Percentiles rank a stretch among this genome's conserved stretches.
Conservation (phyloP, 805 yeast genomes). For the Schizosaccharomyces osmophilus region DNA sequence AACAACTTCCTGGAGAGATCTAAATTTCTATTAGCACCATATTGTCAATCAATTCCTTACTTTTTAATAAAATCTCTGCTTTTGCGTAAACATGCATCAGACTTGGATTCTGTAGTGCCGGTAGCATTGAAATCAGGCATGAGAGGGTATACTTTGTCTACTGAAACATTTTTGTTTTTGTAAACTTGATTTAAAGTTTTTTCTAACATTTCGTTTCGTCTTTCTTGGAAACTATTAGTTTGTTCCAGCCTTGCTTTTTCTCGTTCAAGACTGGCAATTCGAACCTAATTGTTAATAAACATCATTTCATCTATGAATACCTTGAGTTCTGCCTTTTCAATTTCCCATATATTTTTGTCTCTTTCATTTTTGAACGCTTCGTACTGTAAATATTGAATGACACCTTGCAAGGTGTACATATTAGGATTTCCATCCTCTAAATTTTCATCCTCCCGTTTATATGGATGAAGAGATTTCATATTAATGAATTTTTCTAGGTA, state of each 20-base stretch:
- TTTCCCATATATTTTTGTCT: conserved; percentile 34
- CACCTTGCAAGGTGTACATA: conserved; percentile 18
- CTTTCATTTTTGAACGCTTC: conserved; percentile 40
- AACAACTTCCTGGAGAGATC: conserved; percentile 11
- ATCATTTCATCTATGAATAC: conserved; percentile 9
- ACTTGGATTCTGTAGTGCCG: not conserved
- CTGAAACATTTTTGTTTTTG: not conserved
- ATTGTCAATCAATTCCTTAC: not conserved
- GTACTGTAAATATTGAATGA: conserved; percentile 36
- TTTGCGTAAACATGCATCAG: not conserved
- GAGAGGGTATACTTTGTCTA: not conserved
- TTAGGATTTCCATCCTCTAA: not conserved
- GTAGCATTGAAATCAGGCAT: not conserved
- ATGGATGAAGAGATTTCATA: not conserved
- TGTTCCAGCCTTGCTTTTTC: conserved; percentile 22
- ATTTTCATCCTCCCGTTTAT: not conserved
- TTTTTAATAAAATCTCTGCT: not conserved
- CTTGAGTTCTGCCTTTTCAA: conserved; percentile 37
- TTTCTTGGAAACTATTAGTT: conserved; percentile 9
- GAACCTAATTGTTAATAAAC: conserved; percentile 9
- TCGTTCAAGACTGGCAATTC: conserved; percentile 28
- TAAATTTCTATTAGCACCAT: not conserved
- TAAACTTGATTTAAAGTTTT: conserved; percentile 7
- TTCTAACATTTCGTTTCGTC: conserved; percentile 13
- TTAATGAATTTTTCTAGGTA: not conserved